Conservation (phyloP, 345 rosid genomes). For the Luvunga scandens region DNA sequence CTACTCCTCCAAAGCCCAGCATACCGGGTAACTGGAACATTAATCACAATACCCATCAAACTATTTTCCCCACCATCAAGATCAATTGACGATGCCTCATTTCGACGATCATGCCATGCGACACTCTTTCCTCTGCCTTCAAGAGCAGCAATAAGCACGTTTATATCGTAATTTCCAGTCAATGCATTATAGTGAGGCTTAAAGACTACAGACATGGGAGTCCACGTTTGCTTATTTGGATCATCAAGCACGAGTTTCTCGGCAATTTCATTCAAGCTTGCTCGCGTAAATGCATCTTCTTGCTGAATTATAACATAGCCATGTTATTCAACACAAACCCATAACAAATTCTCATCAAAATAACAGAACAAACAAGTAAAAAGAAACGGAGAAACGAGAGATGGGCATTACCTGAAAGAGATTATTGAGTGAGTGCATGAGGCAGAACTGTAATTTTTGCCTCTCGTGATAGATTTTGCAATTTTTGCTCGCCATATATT, state of each 20-base stretch:
- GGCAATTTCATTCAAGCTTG: conserved; percentile 57
- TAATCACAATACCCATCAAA: conserved; percentile 72
- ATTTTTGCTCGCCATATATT: conserved; percentile 38
- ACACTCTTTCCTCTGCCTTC: conserved; percentile 64
- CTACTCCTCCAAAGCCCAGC: conserved; percentile 85
- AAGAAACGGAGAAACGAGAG: background rate
- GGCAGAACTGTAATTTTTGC: conserved; percentile 82
- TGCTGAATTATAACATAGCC: conserved; percentile 34
- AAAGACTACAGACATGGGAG: conserved; percentile 63
- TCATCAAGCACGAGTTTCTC: conserved; percentile 56
- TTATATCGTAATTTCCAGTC: conserved; percentile 84
- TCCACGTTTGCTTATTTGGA: conserved; percentile 58
- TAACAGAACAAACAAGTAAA: background rate
- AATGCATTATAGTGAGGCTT: conserved; percentile 81
- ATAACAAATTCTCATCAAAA: background rate
- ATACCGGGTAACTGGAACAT: conserved; percentile 62
- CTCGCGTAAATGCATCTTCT: conserved; percentile 61
- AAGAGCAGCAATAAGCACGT: conserved; percentile 74
- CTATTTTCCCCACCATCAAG: conserved; percentile 37
- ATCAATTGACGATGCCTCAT: conserved; percentile 53
- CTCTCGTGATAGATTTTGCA: conserved; percentile 68
- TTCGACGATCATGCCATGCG: conserved; percentile 76
- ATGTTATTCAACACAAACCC: background rate
- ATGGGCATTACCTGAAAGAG: conserved; percentile 71
- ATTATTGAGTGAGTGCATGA: conserved; percentile 84